Evolutionary conservation across 345 rosid species (phyloP).

Genomic region (Reutealis trisperma): DNA sequence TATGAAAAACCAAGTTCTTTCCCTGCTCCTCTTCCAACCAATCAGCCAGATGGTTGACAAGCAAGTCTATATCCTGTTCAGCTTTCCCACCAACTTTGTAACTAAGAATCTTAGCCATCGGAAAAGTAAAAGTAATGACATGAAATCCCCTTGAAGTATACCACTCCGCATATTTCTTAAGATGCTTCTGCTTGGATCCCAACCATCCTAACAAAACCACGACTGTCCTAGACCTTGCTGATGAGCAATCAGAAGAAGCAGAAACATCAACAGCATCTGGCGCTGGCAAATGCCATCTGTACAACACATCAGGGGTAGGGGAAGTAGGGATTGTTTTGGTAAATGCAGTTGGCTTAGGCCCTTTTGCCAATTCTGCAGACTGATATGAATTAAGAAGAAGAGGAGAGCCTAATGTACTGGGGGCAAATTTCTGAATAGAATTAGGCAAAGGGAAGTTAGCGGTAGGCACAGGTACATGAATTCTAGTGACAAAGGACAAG

Average conservation of each 20-base stretch:
- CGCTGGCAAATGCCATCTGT: slow-evolving; percentile 93
- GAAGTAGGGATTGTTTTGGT: slow-evolving; percentile 33
- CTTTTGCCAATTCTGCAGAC: slow-evolving; percentile 70
- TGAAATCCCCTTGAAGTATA: slow-evolving; percentile 89
- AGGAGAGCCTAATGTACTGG: slow-evolving; percentile 28
- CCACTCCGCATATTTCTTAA: slow-evolving; percentile 94
- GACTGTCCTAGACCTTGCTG: slow-evolving; percentile 72
- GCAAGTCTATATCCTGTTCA: slow-evolving; percentile 70
- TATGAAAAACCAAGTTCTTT: slow-evolving; percentile 87
- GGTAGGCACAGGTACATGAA: slow-evolving; percentile 63
- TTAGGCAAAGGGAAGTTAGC: slow-evolving; percentile 39
- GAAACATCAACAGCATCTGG: slow-evolving; percentile 55
- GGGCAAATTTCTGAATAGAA: slow-evolving; percentile 29
- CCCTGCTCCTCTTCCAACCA: slow-evolving; percentile 92
- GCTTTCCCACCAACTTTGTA: slow-evolving; percentile 94
- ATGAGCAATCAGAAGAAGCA: slow-evolving; percentile 52
- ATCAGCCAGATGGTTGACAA: slow-evolving; percentile 83
- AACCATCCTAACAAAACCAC: slow-evolving; percentile 97
- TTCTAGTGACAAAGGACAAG: slow-evolving; percentile 54
- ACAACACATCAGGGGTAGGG: slow-evolving; percentile 55
- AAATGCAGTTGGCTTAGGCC: slow-evolving; percentile 52
- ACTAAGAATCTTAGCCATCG: slow-evolving; percentile 80
- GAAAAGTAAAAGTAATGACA: slow-evolving; percentile 90
- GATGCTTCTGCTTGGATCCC: slow-evolving; percentile 96
- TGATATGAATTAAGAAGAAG: slow-evolving; percentile 56